A percentile compares a stretch with the other conserved stretches of the same genome.
These are phyloP conservation scores for Trichoderma oligosporum DNA, from an alignment of 2,329 filamentous ascomycete species.

Conservation along the genomic window DNA sequence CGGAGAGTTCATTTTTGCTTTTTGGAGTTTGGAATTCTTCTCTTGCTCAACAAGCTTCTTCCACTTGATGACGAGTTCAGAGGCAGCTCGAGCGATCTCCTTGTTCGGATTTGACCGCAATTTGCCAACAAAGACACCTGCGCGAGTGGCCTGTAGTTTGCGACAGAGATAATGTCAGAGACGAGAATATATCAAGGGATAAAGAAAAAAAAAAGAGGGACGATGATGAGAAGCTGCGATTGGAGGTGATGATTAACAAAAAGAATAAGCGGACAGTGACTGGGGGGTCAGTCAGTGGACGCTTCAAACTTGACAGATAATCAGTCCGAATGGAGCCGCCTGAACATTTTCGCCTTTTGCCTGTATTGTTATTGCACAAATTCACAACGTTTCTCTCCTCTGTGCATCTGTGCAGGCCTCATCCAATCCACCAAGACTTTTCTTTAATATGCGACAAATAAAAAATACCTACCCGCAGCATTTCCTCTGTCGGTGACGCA, in stretches of 20 bases:
- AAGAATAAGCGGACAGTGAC: not conserved
- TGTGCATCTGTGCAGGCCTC: too few species aligned
- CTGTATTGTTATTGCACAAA: not conserved
- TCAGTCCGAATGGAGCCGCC: not conserved
- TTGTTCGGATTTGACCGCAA: constrained; percentile 73
- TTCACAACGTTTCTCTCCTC: not conserved
- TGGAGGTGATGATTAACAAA: not conserved
- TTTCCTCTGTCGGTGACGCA: constrained; percentile 80
- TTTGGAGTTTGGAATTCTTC: constrained; percentile 48
- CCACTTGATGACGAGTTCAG: constrained; percentile 85
- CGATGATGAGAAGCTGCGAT: not conserved
- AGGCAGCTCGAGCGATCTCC: constrained; percentile 71
- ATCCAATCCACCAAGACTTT: too few species aligned
- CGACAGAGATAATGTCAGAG: constrained; percentile 8
- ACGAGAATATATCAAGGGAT: not conserved
- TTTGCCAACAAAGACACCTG: constrained; percentile 85
- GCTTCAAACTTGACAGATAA: constrained; percentile 5
- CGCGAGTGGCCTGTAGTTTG: constrained; percentile 65
- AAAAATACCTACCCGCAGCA: constrained; percentile 61
- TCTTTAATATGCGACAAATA: not conserved
- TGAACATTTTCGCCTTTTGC: not conserved
- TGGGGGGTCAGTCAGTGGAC: not conserved
- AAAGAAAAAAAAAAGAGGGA: not conserved
- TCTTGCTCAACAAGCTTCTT: constrained; percentile 70
- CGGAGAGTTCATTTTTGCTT: constrained; percentile 35